Evolutionary conservation across 768 basidiomycete species (phyloP), one percentile per base, ranked within the genome.

Genomic region (Dendrothele bispora): DNA sequence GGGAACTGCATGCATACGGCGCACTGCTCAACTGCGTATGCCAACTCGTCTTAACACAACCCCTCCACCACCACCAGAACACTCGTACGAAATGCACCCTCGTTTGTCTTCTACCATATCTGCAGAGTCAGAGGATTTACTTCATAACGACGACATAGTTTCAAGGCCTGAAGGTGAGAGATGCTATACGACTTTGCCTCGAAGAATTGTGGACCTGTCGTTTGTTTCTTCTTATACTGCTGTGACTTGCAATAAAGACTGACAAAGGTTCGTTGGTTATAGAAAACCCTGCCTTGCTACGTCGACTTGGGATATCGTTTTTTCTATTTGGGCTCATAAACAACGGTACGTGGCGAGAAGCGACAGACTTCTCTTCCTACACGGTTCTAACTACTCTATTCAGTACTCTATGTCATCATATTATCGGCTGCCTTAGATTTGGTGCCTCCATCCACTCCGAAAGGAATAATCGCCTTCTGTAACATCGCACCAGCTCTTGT

Each of bases 321-420:
- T 92, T 94, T 66, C 70, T 93, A 30, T 95, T 95, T 57, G 94
- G 94, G 5, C 77, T 95, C 20, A 86, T 95, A 48, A 97, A 97
- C 62, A 95, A 97, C 59, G 91, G 92, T 88, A 21, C 20, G 62
- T 48, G 21, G 29, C 43, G 43, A 45, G 8, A 46, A 22, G 22
- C 35, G 28, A 20, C 24, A 43, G 5, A 38, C 25, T 22, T 11
- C 22, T n/a, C 15, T 21, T 45, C 25, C 46, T 28, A 44, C 36
- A 17, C 44, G 42, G 21, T 37, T 53, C 7, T 49, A 39, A 4
- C 42, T 34, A 22, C 29, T 28, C 27, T 37, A 18, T 49, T 0
- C 53, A 93, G 93, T 97, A 4, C 74, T 95, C 48, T 97, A 98
- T 67, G 95, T 99, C 29, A 88, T 98, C 51, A 97, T 98, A 52